Percentiles rank a stretch among this genome's conserved stretches.
Conservation (phyloP, 1,139 yeast genomes). For the Taphrina confusa region DNA sequence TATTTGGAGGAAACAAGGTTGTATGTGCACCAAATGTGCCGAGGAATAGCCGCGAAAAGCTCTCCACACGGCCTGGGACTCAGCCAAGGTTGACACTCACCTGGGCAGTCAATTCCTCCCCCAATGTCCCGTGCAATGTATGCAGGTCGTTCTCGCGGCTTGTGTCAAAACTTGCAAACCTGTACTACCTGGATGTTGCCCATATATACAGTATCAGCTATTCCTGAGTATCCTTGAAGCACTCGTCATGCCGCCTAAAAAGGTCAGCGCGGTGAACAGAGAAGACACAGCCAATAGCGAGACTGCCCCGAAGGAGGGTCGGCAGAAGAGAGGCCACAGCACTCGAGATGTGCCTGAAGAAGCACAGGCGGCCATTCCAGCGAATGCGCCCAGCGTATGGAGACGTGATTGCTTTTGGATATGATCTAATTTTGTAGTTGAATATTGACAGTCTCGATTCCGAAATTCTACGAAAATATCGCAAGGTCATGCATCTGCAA, state of each 20-base stretch:
- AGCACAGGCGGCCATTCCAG: background rate
- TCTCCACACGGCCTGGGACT: too few relatives aligned
- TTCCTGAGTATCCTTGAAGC: too few relatives aligned
- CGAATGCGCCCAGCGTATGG: background rate
- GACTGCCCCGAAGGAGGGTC: constrained; percentile 4
- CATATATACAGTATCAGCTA: too few relatives aligned
- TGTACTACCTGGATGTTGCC: too few relatives aligned
- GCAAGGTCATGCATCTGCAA: constrained; percentile 21
- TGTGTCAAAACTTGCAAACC: too few relatives aligned
- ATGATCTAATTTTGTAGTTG: constrained; percentile 9
- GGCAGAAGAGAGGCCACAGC: constrained; percentile 16
- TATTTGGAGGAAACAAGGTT: too few relatives aligned
- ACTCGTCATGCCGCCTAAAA: constrained; percentile 21
- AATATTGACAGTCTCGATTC: constrained; percentile 17
- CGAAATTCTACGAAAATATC: constrained; percentile 19
- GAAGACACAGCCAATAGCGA: constrained; percentile 21
- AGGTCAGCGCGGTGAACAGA: constrained; percentile 4
- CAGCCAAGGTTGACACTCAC: too few relatives aligned
- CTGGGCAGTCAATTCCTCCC: too few relatives aligned
- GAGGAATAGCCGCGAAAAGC: constrained; percentile 6
- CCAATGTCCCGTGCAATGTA: too few relatives aligned
- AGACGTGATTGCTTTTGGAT: background rate
- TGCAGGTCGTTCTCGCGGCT: too few relatives aligned
- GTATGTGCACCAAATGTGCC: constrained; percentile 1
- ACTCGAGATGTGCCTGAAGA: constrained; percentile 17